These are phyloP conservation scores for Cardamine occulta DNA, from an alignment of 345 rosid genomes.

Conservation along the genomic window DNA sequence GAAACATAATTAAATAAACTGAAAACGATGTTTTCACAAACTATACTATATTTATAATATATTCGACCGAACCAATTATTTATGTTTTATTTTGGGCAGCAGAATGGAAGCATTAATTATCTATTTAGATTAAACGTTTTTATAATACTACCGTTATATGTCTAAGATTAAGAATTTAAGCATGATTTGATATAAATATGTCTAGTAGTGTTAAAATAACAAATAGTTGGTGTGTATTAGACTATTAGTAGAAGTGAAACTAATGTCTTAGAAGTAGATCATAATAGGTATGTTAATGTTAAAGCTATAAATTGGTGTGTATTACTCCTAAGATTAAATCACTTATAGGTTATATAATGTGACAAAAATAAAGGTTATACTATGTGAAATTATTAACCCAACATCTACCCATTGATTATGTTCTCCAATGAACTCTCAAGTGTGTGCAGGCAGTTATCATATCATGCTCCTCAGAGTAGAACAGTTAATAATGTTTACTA, in stretches of 20 bases:
- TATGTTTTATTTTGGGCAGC: background rate
- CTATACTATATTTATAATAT: background rate
- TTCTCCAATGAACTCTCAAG: conserved; percentile 39
- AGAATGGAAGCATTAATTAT: conserved; percentile 15
- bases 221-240: background rate
- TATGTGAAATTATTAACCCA: conserved; percentile 19
- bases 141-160: background rate
- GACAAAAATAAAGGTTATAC: background rate
- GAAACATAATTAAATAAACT: conserved; percentile 8
- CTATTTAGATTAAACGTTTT: background rate
- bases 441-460: conserved; percentile 43
- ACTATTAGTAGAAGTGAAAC: background rate
- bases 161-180: background rate
- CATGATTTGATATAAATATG: background rate
- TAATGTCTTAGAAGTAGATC: background rate
- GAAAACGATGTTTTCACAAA: conserved; percentile 29
- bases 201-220: background rate
- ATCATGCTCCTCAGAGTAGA: conserved; percentile 34
- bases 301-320: background rate
- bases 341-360: background rate
- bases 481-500: conserved; percentile 21
- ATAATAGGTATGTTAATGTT: background rate
- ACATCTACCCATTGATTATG: conserved; percentile 24
- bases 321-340: background rate
- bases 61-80: conserved; percentile 12